phyloP scores from a whole-genome alignment of 768 basidiomycete genomes.

The Lactifluus subvellereus region DNA sequence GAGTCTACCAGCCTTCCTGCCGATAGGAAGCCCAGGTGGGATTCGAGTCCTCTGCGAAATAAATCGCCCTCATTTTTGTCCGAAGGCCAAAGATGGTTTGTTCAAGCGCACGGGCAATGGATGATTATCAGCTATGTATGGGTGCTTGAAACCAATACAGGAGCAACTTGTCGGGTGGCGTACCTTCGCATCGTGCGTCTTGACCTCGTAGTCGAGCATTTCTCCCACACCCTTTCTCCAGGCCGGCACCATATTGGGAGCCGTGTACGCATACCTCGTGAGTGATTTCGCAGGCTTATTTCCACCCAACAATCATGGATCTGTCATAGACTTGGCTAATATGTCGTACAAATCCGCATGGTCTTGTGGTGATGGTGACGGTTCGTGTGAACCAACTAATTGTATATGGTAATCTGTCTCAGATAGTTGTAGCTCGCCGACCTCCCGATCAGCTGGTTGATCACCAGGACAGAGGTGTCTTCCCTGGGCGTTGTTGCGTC shows the following conservation, averaged over 20 bases:
- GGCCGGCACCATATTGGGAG: constrained; percentile 32
- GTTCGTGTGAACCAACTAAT: constrained; percentile 25
- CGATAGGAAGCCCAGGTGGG: constrained; percentile 33
- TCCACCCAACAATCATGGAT: background rate
- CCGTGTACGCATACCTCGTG: constrained; percentile 34
- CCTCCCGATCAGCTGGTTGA: constrained; percentile 42
- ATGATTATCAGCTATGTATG: constrained; percentile 46
- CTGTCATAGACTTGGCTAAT: constrained; percentile 35
- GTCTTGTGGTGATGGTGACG: constrained; percentile 36
- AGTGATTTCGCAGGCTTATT: constrained; percentile 13
- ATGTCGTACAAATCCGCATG: constrained; percentile 39
- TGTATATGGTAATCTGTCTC: background rate
- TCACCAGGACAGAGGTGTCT: constrained; percentile 35
- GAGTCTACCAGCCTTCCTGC: constrained; percentile 40
- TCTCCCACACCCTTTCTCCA: constrained; percentile 12
- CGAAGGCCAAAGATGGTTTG: constrained; percentile 38
- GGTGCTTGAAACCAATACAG: constrained; percentile 48
- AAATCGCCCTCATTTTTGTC: background rate
- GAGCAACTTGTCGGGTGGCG: constrained; percentile 45
- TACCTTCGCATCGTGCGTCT: constrained; percentile 39
- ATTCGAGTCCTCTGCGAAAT: background rate
- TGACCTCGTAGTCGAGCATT: too few relatives aligned
- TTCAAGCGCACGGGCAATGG: constrained; percentile 40
- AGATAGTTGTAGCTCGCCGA: constrained; percentile 35
- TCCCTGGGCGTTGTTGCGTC: constrained; percentile 43